Evolutionary conservation across 139 green algal species (phyloP), one percentile per base, ranked within the genome.

Genomic region (Edaphochlamys debaryana): DNA sequence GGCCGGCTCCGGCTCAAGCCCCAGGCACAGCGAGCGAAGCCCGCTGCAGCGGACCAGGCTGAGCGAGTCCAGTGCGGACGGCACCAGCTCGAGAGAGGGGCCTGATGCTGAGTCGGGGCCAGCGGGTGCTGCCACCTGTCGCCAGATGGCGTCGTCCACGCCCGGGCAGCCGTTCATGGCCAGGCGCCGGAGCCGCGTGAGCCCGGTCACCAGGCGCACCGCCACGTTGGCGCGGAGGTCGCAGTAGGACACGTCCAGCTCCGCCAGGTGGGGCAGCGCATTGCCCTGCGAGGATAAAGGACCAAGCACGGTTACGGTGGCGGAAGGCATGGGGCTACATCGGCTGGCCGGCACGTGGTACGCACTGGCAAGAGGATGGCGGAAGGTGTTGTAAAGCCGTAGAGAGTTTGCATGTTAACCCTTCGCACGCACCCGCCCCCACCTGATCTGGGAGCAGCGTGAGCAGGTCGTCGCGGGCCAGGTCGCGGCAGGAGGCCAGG

Each of bases 171-270:
- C 90, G 68, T 85, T 93, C 64, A 94, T 80, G 2, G 79, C 70
- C 37, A 94, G 82, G 1, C 64, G 54, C 79, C 81, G 69, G 37
- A 93, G 84, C 34, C 68, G 79, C 42, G 68, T 68, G 38, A 76
- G 87, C 36, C 80, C 48, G 22, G 19, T 29, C 25, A 89, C 20
- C 50, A 93, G 36, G 0, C 69, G 66, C 4, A 66, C 71, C 63
- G 89, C 67, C 42, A 80, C 82, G 1, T 41, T 13, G 0, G 71
- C 0, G 5, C 80, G 69, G 58, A 93, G 69, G 0, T 48, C 37
- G 74, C 89, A 92, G 84, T 94, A 92, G 13, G 72, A 87, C 34
- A 90, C 54, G 78, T 95, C 88, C 60, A 94, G 79, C 25, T 79
- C 77, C n/a, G 25, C n/a, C 64, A 94, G 80, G 34, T 38, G 20